These are phyloP conservation scores for Aureobasidium leucospermi DNA, from an alignment of 2,329 filamentous ascomycete species.

Conservation along the genomic window DNA sequence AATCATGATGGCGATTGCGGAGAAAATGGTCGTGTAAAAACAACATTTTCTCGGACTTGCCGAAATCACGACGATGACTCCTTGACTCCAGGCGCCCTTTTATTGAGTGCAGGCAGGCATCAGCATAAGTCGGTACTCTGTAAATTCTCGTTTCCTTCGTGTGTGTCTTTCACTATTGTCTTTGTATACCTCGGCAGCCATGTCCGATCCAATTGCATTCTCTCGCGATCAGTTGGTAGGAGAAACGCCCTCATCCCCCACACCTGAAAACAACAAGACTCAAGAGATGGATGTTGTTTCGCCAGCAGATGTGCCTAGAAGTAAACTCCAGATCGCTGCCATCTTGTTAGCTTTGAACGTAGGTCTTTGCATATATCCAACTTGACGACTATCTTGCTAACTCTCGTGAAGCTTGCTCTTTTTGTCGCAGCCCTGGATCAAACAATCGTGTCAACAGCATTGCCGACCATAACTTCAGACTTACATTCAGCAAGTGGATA, in stretches of 20 bases:
- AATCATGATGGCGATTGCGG: not conserved
- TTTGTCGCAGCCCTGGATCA: conserved; percentile 24
- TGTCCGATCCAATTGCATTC: conserved; percentile 2
- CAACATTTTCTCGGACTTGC: not conserved
- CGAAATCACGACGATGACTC: conserved; percentile 6
- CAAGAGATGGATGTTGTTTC: conserved; percentile 1
- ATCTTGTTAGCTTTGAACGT: not conserved
- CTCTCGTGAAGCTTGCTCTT: not conserved
- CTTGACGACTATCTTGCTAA: not conserved
- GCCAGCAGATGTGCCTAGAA: conserved; percentile 25
- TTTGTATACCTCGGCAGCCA: not conserved
- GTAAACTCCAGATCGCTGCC: conserved; percentile 12
- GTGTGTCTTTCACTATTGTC: not conserved
- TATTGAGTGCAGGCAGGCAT: not conserved
- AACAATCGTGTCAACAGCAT: conserved; percentile 20
- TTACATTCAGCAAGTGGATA: conserved; percentile 63
- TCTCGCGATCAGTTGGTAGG: not conserved
- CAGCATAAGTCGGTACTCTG: too few relatives aligned
- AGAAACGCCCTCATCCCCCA: not conserved
- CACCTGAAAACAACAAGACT: not conserved
- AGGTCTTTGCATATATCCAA: not conserved
- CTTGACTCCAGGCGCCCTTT: not conserved
- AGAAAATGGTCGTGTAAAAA: not conserved
- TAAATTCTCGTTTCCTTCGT: not conserved
- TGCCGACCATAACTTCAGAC: conserved; percentile 42